Percentiles rank a stretch among this genome's conserved stretches.
Evolutionary conservation across 1,284 basidiomycete genomes (phyloP).

Genomic region (Agaricales sp.): DNA sequence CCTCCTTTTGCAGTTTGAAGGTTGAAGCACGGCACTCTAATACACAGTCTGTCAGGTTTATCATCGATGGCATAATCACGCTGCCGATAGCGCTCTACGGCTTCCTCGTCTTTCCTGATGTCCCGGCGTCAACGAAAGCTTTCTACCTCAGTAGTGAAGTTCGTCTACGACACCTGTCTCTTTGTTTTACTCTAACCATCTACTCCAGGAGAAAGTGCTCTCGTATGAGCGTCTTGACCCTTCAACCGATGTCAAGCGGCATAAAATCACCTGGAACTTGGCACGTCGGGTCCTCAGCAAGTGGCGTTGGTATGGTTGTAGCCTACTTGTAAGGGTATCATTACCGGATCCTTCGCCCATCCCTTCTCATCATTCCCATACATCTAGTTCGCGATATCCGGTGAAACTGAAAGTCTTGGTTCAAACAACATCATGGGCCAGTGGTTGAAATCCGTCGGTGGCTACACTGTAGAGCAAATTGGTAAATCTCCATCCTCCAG

Average conservation of each 20-base stretch:
- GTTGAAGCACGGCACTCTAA: not conserved
- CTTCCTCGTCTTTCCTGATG: constrained; percentile 63
- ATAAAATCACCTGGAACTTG: constrained; percentile 37
- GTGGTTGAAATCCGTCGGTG: constrained; percentile 55
- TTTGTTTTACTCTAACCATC: not conserved
- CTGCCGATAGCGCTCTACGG: constrained; percentile 66
- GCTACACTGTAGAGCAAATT: constrained; percentile 50
- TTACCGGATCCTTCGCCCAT: constrained; percentile 3
- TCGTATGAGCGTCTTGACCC: constrained; percentile 37
- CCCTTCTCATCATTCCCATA: not conserved
- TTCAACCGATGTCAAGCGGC: constrained; percentile 27
- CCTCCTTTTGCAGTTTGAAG: constrained; percentile 2
- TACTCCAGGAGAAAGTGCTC: constrained; percentile 40
- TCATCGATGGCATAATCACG: constrained; percentile 67
- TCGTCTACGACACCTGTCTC: constrained; percentile 10
- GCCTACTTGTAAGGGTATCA: constrained; percentile 42
- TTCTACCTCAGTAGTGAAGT: constrained; percentile 58
- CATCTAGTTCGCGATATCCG: constrained; percentile 47
- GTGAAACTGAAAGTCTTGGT: constrained; percentile 62
- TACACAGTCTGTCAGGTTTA: constrained; percentile 32
- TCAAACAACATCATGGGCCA: constrained; percentile 72
- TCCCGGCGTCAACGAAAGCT: constrained; percentile 53
- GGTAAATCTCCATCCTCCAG: constrained; percentile 21
- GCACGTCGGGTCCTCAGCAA: constrained; percentile 42
- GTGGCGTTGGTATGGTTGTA: constrained; percentile 67